A percentile compares a stretch with the other conserved stretches of the same genome.
phyloP scores from a whole-genome alignment of 2,329 filamentous ascomycete species.

The Aspergillus pseudoterreus region DNA sequence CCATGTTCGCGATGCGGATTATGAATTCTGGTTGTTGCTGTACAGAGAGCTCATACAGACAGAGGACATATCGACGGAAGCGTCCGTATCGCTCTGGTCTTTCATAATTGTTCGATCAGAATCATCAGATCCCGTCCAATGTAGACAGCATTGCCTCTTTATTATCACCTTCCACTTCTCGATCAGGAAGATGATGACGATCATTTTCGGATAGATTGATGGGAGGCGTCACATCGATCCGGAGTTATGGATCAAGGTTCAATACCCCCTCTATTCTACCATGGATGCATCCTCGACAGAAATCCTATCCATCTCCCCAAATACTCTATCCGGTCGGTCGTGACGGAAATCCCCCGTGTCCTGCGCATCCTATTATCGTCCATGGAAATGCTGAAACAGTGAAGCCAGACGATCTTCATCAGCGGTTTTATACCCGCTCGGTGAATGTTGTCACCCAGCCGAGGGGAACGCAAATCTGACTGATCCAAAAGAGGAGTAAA shows the following conservation, averaged over 20 bases:
- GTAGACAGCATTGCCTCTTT: too few relatives aligned
- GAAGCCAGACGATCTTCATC: conserved; percentile 1
- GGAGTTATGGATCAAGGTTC: background rate
- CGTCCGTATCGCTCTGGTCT: too few relatives aligned
- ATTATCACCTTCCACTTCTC: too few relatives aligned
- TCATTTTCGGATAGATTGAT: background rate
- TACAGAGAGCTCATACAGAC: too few relatives aligned
- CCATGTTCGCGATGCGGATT: too few relatives aligned
- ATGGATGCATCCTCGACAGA: background rate
- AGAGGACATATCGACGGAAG: too few relatives aligned
- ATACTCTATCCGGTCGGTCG: background rate
- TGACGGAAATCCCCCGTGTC: background rate
- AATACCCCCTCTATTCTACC: background rate
- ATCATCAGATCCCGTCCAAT: too few relatives aligned
- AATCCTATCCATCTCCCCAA: background rate
- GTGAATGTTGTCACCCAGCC: background rate
- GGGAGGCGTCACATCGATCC: background rate
- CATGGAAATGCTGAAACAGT: background rate
- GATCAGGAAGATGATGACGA: background rate
- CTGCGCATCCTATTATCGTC: background rate
- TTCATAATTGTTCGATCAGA: too few relatives aligned
- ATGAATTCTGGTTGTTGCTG: too few relatives aligned
- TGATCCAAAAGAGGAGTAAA: background rate
- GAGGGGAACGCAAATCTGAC: background rate
- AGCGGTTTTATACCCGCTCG: background rate